A percentile compares a stretch with the other conserved stretches of the same genome.
These are phyloP conservation scores for Aspergillus hortae DNA, from an alignment of 2,329 filamentous ascomycete species.

Conservation along the genomic window DNA sequence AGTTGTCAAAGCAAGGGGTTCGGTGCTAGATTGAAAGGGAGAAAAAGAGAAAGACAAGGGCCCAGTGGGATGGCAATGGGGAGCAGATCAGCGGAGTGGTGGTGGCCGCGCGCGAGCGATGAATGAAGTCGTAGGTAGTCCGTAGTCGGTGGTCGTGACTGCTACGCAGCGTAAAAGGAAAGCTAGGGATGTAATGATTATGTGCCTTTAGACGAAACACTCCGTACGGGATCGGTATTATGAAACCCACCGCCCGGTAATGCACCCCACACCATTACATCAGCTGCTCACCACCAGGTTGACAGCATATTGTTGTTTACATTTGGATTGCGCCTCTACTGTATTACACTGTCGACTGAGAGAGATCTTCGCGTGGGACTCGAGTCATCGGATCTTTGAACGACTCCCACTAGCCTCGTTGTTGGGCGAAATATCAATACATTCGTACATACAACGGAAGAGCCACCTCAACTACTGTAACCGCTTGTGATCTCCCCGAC, in stretches of 20 bases:
- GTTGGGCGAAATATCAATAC: too few relatives aligned
- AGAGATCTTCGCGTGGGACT: too few relatives aligned
- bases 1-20: neutral
- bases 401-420: too few relatives aligned
- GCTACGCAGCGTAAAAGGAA: slow-evolving; percentile 1
- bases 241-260: neutral
- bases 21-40: neutral
- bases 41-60: slow-evolving; percentile 5
- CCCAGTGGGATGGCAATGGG: too few relatives aligned
- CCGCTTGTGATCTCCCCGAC: too few relatives aligned
- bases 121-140: slow-evolving; percentile 11
- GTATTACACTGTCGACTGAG: too few relatives aligned
- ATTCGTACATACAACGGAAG: too few relatives aligned
- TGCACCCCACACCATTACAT: neutral
- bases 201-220: slow-evolving; percentile 2
- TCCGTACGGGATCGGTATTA: neutral
- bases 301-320: neutral
- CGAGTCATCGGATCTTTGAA: too few relatives aligned
- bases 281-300: neutral
- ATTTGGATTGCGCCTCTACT: too few relatives aligned
- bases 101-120: neutral
- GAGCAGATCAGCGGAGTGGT: neutral
- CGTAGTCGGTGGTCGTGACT: neutral
- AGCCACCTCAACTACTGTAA: too few relatives aligned
- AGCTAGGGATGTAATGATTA: slow-evolving; percentile 14